A percentile compares a stretch with the other conserved stretches of the same genome.
Conservation (phyloP, 225 moss, liverwort and hornwort species). For the Sphagnum tenellum region DNA sequence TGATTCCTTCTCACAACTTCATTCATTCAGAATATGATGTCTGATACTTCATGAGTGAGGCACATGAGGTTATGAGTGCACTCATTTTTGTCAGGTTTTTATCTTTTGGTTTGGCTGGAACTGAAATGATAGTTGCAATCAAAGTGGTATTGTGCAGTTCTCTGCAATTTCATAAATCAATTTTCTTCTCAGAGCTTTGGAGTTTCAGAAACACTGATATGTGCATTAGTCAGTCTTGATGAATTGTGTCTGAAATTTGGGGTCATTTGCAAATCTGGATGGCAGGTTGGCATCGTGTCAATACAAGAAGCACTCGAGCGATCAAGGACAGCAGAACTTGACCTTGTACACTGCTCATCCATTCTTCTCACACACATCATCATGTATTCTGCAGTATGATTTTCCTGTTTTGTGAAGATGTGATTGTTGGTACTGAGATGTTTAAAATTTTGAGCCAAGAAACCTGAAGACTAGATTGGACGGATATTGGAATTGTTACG, state of each 20-base stretch:
- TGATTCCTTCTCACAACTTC: no score
- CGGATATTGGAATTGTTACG: no score
- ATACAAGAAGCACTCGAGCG: conserved; percentile 73
- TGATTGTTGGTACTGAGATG: no score
- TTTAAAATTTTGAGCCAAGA: no score
- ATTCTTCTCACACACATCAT: background rate
- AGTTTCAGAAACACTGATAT: no score
- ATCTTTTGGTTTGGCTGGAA: background rate
- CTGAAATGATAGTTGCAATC: background rate
- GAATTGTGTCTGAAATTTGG: background rate
- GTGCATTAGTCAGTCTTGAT: background rate
- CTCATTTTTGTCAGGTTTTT: no score
- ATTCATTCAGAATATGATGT: background rate
- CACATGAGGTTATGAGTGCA: no score
- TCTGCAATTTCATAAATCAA: background rate
- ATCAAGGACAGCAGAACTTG: conserved; percentile 82
- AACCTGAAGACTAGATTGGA: no score
- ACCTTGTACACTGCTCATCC: conserved; percentile 46
- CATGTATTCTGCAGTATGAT: no score
- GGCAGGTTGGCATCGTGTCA: conserved; percentile 77
- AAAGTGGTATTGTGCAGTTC: background rate
- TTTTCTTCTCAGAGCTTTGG: no score
- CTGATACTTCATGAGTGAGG: background rate
- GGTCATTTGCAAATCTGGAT: conserved; percentile 1
- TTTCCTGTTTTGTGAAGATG: no score